These are phyloP conservation scores for Fusarium sp. DNA, from an alignment of 2,329 filamentous ascomycete species.

Conservation along the genomic window DNA sequence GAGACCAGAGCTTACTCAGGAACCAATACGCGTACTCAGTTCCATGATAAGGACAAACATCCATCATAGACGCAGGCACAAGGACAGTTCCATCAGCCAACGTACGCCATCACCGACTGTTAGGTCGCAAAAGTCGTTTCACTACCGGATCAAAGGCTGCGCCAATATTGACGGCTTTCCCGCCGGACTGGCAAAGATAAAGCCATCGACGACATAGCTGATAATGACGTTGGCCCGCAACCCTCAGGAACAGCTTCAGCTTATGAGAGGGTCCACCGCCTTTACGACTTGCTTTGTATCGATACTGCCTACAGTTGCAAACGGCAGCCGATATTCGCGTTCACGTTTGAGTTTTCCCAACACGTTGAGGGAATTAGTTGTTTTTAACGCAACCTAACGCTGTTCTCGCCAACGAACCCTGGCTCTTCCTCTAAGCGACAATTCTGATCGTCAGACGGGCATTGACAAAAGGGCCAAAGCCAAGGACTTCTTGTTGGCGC, in stretches of 20 bases:
- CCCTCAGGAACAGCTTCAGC: constrained; percentile 20
- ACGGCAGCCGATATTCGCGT: constrained; percentile 1
- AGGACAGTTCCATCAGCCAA: constrained; percentile 4
- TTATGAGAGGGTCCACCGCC: constrained; percentile 7
- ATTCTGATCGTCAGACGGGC: constrained; percentile 22
- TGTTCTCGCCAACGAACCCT: constrained; percentile 15
- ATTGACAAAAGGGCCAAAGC: constrained; percentile 30
- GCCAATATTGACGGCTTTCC: constrained; percentile 7
- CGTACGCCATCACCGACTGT: constrained; percentile 16
- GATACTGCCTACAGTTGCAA: not conserved
- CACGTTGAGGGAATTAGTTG: constrained; percentile 29
- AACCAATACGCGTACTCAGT: not conserved
- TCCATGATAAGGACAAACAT: constrained; percentile 13
- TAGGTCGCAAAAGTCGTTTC: constrained; percentile 3
- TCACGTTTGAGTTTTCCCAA: not conserved
- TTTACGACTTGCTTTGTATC: constrained; percentile 6
- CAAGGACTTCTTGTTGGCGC: constrained; percentile 16
- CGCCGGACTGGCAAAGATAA: constrained; percentile 7
- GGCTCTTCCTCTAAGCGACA: constrained; percentile 22
- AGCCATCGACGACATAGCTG: constrained; percentile 31
- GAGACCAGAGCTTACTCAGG: constrained; percentile 20
- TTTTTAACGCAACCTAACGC: constrained; percentile 11
- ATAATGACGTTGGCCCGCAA: constrained; percentile 26
- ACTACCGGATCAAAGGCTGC: constrained; percentile 16
- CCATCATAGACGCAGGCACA: not conserved